Percentiles rank a stretch among this genome's conserved stretches.
Conservation (phyloP, 805 yeast genomes). For the Zygotorulaspora chibaensis region DNA sequence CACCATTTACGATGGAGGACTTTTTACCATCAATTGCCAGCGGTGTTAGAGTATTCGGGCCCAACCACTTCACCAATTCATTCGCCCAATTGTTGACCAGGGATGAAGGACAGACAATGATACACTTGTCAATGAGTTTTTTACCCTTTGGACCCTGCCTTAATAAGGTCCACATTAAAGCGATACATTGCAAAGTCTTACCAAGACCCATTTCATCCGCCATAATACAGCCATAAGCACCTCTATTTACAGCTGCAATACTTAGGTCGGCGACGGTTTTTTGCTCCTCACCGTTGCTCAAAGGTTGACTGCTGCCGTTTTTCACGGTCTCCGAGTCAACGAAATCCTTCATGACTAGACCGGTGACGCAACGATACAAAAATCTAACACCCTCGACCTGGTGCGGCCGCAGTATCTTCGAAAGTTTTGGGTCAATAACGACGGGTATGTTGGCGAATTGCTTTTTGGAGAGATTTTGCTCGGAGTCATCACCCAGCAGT, state of each 20-base stretch:
- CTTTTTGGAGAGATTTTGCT: slow-evolving; percentile 40
- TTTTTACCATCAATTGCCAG: slow-evolving; percentile 89
- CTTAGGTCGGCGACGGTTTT: background rate
- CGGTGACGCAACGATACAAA: slow-evolving; percentile 85
- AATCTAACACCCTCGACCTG: slow-evolving; percentile 95
- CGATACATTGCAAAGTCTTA: slow-evolving; percentile 82
- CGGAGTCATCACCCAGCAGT: slow-evolving; percentile 62
- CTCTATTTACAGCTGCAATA: slow-evolving; percentile 42
- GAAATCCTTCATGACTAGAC: slow-evolving; percentile 50
- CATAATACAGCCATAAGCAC: slow-evolving; percentile 95
- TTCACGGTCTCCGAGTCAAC: slow-evolving; percentile 26
- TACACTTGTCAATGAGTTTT: slow-evolving; percentile 80
- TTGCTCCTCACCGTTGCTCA: background rate
- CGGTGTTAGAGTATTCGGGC: slow-evolving; percentile 83
- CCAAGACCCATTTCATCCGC: slow-evolving; percentile 98
- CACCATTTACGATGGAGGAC: slow-evolving; percentile 48
- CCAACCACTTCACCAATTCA: slow-evolving; percentile 91
- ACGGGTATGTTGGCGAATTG: slow-evolving; percentile 87
- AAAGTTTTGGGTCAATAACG: slow-evolving; percentile 84
- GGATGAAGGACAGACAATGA: slow-evolving; percentile 93
- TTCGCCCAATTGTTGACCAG: slow-evolving; percentile 96
- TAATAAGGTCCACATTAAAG: slow-evolving; percentile 88
- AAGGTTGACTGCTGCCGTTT: slow-evolving; percentile 1
- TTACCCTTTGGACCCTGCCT: slow-evolving; percentile 81
- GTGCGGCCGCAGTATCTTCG: slow-evolving; percentile 87